Base-by-base conservation (phyloP, 129 eudicot genomes). In the Saposhnikovia divaricata region DNA sequence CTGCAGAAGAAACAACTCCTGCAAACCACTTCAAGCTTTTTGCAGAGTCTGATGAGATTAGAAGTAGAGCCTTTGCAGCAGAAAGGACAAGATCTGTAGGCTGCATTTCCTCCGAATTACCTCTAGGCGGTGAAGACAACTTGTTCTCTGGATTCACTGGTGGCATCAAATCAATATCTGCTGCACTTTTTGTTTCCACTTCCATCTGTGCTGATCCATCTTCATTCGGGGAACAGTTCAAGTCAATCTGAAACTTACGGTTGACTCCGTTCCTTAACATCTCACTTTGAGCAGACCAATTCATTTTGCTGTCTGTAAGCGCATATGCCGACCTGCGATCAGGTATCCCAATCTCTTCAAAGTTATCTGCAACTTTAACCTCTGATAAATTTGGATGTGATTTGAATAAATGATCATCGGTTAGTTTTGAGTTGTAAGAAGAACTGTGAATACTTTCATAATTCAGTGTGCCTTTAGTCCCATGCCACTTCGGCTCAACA, bases 31-130 rank as follows among this genome's bases (percentile, higher is more conserved):
- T 39, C 39, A 86, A 85, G 68, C 47, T 43, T 55, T 48, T 37
- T 18, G 39, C 19, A 75, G 81, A 43, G 68, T 25, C 50, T 23
- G 85, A 81, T 3, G 88, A 85, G 34, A 89, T 80, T 34, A 61
- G 51, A 77, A 85, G 76, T 37, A 89, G 37, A 50, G 80, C 78
- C 80, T 87, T 78, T 40, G 89, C 93, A 71, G 93, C 93, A 76
- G 45, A 21, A 55, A 63, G 77, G 50, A 77, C 83, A 37, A 47
- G 78, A 66, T 85, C 85, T 74, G 83, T 81, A 25, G 44, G 79
- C 18, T 19, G 79, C 77, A 76, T 68, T 45, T 69, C 79, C 82
- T 73, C 73, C 5, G 85, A 81, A 74, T 66, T 78, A 80, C 89
- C 82, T 79, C 86, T 74, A 63, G 85, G 87, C 25, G 82, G 89